Evolutionary conservation across 306 rosid species (phyloP), one percentile per base, ranked within the genome.

Genomic region (Mimosa pudica): DNA sequence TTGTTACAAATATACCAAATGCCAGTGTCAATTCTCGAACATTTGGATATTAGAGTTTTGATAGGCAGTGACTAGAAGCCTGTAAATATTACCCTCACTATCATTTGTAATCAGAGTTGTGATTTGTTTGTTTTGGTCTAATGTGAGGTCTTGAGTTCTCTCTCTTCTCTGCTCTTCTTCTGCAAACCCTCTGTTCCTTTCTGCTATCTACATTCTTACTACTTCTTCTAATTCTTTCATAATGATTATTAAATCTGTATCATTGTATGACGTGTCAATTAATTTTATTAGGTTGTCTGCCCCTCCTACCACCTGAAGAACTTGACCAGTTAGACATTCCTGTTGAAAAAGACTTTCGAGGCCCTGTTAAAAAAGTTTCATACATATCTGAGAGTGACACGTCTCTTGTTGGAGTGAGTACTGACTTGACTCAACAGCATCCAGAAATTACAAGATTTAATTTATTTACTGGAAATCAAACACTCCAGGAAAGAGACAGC

Each of bases 391-490:
- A 81, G 82, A 86, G 81, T 48, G 90, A 80, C 47, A 11, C 47
- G 36, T 79, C 89, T 47, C 73, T 73, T 84, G 75, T 54, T 18
- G 88, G 83, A 79, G 85, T 72, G 78, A 78, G 87, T 82, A 71
- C 70, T 79, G 63, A 74, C 46, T 42, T 85, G 76, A 85, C 90
- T 42, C 88, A 65, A 54, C 89, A 79, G 74, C 83, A 79, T 41
- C 18, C 84, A 1, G 87, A 88, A 67, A 87, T 57, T 52, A 77
- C 85, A 0, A 77, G 93, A 80, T 92, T 89, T 88, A 95, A 92
- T 89, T 86, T 86, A 30, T 95, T 95, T 84, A 90, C 98, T 13
- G 99, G 99, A 81, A 89, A 89, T 73, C 99, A 93, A 87, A 91
- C 91, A 78, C 81, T 93, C 71, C 87, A 91, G 63, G 87, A 88